These are phyloP conservation scores for Mycothermus thermophilus DNA, from an alignment of 495 filamentous ascomycete species.

Conservation along the genomic window DNA sequence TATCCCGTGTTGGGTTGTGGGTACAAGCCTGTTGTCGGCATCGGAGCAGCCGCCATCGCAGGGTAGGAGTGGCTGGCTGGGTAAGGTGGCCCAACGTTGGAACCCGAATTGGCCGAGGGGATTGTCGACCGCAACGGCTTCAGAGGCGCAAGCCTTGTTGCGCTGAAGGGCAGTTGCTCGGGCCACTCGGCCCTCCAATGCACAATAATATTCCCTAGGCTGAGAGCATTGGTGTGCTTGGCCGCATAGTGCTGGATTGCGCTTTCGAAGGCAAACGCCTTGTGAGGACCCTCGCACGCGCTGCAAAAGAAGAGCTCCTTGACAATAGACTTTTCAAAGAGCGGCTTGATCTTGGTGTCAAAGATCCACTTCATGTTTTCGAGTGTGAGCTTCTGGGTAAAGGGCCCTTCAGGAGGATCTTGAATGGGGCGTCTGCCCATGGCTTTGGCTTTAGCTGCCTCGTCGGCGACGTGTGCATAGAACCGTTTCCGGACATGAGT, in stretches of 20 bases:
- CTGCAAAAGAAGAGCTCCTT: conserved; percentile 67
- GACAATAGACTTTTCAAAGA: conserved; percentile 43
- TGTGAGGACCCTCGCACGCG: conserved; percentile 45
- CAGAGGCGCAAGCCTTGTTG: conserved; percentile 27
- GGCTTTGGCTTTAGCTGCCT: conserved; percentile 30
- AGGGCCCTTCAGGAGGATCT: conserved; percentile 40
- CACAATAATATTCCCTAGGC: conserved; percentile 52
- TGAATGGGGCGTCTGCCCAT: conserved; percentile 24
- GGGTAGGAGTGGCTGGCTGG: conserved; percentile 25
- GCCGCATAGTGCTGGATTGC: conserved; percentile 70
- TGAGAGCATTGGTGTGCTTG: conserved; percentile 58
- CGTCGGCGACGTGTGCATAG: conserved; percentile 42
- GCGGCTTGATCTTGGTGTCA: conserved; percentile 56
- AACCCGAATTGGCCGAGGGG: too few species aligned
- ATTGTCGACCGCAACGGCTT: too few species aligned
- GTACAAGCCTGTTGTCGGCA: conserved; percentile 16
- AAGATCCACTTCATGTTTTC: conserved; percentile 82
- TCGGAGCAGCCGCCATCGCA: conserved; percentile 8
- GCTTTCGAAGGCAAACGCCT: conserved; percentile 59
- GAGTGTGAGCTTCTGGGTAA: conserved; percentile 46
- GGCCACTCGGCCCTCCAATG: conserved; percentile 74
- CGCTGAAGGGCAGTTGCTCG: conserved; percentile 52
- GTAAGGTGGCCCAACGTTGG: conserved; percentile 2
- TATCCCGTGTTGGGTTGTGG: conserved; percentile 26
- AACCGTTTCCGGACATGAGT: conserved; percentile 47